Conservation (phyloP, 179 eudicot genomes). For the Amaranthus tricolor region DNA sequence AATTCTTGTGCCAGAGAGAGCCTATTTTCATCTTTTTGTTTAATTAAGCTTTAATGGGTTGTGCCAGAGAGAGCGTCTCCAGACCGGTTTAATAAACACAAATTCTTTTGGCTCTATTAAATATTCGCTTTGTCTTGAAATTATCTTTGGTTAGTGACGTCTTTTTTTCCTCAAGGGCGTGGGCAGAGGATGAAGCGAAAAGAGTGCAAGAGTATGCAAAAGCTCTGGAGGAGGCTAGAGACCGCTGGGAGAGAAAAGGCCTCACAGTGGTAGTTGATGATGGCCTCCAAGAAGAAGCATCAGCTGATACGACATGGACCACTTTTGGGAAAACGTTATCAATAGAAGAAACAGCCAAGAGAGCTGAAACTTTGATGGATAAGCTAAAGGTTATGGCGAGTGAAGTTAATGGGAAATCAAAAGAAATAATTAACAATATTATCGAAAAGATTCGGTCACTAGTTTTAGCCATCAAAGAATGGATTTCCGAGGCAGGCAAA, state of each 20-base stretch:
- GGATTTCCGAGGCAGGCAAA: constrained; percentile 33
- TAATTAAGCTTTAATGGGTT: too few species aligned
- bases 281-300: constrained; percentile 65
- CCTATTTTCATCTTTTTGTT: too few species aligned
- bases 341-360: constrained; percentile 57
- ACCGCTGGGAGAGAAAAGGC: constrained; percentile 84
- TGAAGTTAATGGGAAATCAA: constrained; percentile 58
- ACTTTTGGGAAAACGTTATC: constrained; percentile 56
- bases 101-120: background rate
- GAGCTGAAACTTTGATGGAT: constrained; percentile 71
- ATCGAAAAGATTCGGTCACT: constrained; percentile 47
- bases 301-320: constrained; percentile 59
- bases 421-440: constrained; percentile 48
- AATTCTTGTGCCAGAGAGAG: too few species aligned
- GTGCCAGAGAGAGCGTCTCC: too few species aligned
- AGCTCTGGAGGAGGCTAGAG: constrained; percentile 86
- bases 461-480: constrained; percentile 50
- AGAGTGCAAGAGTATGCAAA: constrained; percentile 89
- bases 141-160: constrained; percentile 17
- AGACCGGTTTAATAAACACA: background rate
- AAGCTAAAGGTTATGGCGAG: constrained; percentile 69
- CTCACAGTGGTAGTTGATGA: constrained; percentile 76
- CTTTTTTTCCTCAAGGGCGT: constrained; percentile 45
- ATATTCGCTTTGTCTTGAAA: background rate
- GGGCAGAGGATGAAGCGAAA: constrained; percentile 99